Conservation (phyloP, 2,329 filamentous ascomycete genomes). For the Blastomyces gilchristii region DNA sequence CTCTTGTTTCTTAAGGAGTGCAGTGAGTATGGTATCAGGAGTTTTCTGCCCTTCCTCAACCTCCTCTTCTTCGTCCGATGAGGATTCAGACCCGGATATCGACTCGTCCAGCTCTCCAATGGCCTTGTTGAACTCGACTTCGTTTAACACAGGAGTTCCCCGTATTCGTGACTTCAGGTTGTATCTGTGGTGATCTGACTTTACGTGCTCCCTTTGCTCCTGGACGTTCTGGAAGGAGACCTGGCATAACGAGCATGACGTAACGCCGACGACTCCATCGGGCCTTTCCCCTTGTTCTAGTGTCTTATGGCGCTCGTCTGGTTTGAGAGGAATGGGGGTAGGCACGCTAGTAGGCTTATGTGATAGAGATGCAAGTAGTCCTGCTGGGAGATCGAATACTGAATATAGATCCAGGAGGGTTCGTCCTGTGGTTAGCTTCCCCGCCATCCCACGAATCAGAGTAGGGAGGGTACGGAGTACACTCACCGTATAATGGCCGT, state of each 20-base stretch:
- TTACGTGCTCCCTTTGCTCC: conserved; percentile 77
- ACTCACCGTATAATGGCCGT: conserved; percentile 42
- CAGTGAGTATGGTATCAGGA: conserved; percentile 49
- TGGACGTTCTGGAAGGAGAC: conserved; percentile 60
- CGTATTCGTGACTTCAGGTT: conserved; percentile 88
- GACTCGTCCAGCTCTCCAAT: conserved; percentile 85
- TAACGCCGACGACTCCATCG: conserved; percentile 44
- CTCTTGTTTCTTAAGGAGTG: conserved; percentile 71
- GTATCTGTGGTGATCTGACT: conserved; percentile 86
- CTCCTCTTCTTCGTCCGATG: conserved; percentile 56
- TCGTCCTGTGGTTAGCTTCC: neutral
- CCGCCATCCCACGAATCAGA: neutral
- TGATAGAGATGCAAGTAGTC: conserved; percentile 59
- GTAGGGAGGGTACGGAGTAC: neutral
- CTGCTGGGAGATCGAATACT: conserved; percentile 75
- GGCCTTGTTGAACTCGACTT: conserved; percentile 76
- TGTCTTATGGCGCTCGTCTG: conserved; percentile 18
- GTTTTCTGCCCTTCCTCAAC: conserved; percentile 36
- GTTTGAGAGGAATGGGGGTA: conserved; percentile 21
- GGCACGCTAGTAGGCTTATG: conserved; percentile 41
- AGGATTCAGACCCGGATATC: conserved; percentile 64
- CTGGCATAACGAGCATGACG: conserved; percentile 71
- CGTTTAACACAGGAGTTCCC: conserved; percentile 59
- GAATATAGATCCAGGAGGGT: conserved; percentile 16
- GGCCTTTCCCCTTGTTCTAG: conserved; percentile 30